Evolutionary conservation across 2,329 filamentous ascomycete species (phyloP), one percentile per base, ranked within the genome.

Genomic region (Epichloe typhina): DNA sequence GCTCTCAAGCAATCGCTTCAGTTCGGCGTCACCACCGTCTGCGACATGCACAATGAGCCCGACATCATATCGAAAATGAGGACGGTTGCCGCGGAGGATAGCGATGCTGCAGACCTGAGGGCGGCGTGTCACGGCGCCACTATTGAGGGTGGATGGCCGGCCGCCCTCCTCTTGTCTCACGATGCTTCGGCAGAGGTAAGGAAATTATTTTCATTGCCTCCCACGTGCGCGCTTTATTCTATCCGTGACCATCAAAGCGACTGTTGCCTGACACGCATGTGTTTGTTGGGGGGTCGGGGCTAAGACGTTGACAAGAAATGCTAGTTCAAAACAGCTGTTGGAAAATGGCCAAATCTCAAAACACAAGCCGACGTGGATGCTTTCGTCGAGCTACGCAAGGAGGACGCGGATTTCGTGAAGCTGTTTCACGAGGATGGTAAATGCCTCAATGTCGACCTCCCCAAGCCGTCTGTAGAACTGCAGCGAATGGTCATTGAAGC

Each of bases 91-190:
- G 46, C 39, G 8, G 52, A 47, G 0, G 55, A 55, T 36, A 38
- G 55, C 49, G 58, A 74, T 57, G 53, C 62, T 9, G 71, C 73
- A 6, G 70, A 73, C 50, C 67, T 76, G 57, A 77, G 75, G 56
- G 73, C 67, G 1, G 69, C 70, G 2, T 69, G 72, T 11, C 65
- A 69, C 54, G 67, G 70, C 0, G 74, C 74, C 5, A 76, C 73
- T 0, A 70, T 77, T 35, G 66, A 73, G 5, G 72, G 70, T 38
- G 74, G 74, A 3, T 78, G 74, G 74, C 74, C 75, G n/a, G 46
- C 50, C 19, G 50, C 46, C 12, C 40, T 52, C 5, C 50, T 52
- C 35, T 9, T 48, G 5, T 33, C 50, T 36, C 40, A 48, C 17
- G 50, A 52, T 48, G 46, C 50, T 33, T 47, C 45, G 9, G 46